A percentile compares a stretch with the other conserved stretches of the same genome.
These are phyloP conservation scores for Diddensiella transvaalensis DNA, from an alignment of 805 yeast genomes.

Conservation along the genomic window DNA sequence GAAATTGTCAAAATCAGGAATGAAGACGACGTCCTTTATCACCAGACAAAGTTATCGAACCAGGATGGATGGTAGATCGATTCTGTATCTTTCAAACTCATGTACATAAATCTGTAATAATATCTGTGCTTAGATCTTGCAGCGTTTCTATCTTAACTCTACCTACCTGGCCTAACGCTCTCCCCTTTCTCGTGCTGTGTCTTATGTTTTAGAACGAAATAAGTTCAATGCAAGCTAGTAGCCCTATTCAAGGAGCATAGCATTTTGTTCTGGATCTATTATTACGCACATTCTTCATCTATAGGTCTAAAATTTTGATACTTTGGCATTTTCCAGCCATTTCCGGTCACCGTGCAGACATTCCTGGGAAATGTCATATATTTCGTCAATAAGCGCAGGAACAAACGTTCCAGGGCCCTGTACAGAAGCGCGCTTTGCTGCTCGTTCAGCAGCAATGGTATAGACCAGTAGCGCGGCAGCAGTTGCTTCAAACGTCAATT, in stretches of 20 bases:
- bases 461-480: slow-evolving; percentile 54
- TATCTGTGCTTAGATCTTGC: too few species aligned
- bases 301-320: neutral
- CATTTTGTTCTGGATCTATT: too few species aligned
- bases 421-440: slow-evolving; percentile 37
- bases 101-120: neutral
- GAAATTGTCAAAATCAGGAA: slow-evolving; percentile 6
- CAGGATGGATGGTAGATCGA: slow-evolving; percentile 18
- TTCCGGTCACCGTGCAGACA: slow-evolving; percentile 1
- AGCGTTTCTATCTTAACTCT: too few species aligned
- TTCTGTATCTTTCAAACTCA: neutral
- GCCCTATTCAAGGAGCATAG: too few species aligned
- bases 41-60: slow-evolving; percentile 12
- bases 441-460: slow-evolving; percentile 58
- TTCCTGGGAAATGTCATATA: slow-evolving; percentile 25
- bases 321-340: slow-evolving; percentile 3
- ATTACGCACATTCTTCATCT: too few species aligned
- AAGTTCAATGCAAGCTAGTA: too few species aligned
- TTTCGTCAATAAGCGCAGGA: slow-evolving; percentile 44
- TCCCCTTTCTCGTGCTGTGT: too few species aligned
- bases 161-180: too few species aligned
- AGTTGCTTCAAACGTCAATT: slow-evolving; percentile 44
- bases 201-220: too few species aligned
- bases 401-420: slow-evolving; percentile 56
- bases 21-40: slow-evolving; percentile 7